Conservation (phyloP, 169 alveolate species). For the Babesia sp. region DNA sequence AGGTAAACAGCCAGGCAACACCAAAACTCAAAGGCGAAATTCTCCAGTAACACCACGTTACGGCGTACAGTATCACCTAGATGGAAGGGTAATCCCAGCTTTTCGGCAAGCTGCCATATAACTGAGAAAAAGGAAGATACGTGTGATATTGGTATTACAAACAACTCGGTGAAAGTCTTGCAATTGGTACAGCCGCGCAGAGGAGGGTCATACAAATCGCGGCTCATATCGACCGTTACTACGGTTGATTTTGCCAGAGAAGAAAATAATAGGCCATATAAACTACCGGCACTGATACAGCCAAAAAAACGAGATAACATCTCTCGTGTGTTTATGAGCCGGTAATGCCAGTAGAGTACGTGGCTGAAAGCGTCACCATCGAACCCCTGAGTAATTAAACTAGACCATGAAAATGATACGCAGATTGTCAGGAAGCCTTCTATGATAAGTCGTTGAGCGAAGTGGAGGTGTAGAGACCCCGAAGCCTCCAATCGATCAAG, state of each 20-base stretch:
- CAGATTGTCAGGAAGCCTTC: not conserved
- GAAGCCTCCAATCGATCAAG: not conserved
- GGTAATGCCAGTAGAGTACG: slow-evolving; percentile 43
- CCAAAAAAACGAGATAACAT: slow-evolving; percentile 49
- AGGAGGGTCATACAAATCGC: not conserved
- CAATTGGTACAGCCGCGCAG: not conserved
- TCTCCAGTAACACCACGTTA: slow-evolving; percentile 29
- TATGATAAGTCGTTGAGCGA: not conserved
- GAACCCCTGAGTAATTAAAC: slow-evolving; percentile 12
- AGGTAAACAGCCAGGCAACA: slow-evolving; percentile 34
- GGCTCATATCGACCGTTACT: not conserved
- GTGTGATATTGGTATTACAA: not conserved
- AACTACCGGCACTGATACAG: slow-evolving; percentile 15
- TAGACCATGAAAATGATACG: slow-evolving; percentile 29
- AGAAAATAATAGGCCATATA: slow-evolving; percentile 30
- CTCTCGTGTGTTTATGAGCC: slow-evolving; percentile 52
- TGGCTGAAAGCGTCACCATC: slow-evolving; percentile 68
- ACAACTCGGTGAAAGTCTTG: slow-evolving; percentile 11
- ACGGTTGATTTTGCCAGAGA: not conserved
- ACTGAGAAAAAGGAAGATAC: not conserved
- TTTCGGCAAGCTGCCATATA: too few species aligned
- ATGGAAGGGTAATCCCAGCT: not conserved
- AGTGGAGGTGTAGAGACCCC: not conserved
- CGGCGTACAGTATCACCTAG: not conserved
- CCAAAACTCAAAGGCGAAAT: slow-evolving; percentile 50